Evolutionary conservation across 495 filamentous ascomycete species (phyloP).

Genomic region (Cladorrhinum samala): DNA sequence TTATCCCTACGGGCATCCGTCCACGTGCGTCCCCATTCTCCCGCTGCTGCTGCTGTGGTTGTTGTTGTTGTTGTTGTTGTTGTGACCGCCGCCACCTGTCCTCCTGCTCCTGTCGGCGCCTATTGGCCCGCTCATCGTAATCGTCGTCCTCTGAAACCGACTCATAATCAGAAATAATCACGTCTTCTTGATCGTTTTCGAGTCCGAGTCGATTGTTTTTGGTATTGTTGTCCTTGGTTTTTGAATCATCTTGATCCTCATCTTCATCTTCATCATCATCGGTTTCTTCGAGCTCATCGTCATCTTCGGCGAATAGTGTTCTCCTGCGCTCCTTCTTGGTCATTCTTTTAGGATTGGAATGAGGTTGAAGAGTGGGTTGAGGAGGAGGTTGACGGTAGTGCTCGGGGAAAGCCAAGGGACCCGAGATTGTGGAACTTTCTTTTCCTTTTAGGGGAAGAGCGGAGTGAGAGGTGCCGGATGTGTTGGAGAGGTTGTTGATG

Average conservation of each 20-base stretch:
- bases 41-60: too few species aligned
- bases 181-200: neutral
- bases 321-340: neutral
- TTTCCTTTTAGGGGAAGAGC: slow-evolving; percentile 10
- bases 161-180: neutral
- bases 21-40: too few species aligned
- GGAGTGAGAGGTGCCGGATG: slow-evolving; percentile 7
- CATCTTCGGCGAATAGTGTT: neutral
- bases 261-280: neutral
- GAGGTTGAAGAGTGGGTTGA: neutral
- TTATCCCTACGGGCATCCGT: neutral
- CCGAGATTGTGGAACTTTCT: slow-evolving; percentile 18
- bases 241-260: too few species aligned
- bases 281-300: neutral
- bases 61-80: too few species aligned
- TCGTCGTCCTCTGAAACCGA: neutral
- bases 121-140: neutral
- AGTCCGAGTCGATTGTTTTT: too few species aligned
- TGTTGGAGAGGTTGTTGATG: too few species aligned
- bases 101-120: neutral
- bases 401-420: slow-evolving; percentile 21
- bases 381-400: slow-evolving; percentile 9
- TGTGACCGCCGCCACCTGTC: too few species aligned
- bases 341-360: neutral
- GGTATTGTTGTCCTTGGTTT: too few species aligned